Percentiles rank a stretch among this genome's conserved stretches.
Conservation (phyloP, 305 asterid genomes). For the Fraxinus albicans region DNA sequence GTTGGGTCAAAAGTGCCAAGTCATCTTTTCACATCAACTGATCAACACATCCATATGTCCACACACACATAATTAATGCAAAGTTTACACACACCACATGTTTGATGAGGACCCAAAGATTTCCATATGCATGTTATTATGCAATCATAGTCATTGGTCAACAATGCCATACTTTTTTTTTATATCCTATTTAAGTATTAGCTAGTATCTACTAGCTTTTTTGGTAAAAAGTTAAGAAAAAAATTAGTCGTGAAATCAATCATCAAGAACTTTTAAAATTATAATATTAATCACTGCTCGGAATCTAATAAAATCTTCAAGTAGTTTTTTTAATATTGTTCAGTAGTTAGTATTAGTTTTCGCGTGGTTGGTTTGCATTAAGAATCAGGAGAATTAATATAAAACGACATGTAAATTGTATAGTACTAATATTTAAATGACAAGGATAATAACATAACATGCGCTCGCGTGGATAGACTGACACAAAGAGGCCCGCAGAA, state of each 20-base stretch:
- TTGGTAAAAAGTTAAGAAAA: neutral
- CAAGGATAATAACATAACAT: conserved; percentile 1
- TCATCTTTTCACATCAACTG: neutral
- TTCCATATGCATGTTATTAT: neutral
- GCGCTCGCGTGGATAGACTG: neutral
- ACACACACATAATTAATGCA: neutral
- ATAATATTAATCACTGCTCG: neutral
- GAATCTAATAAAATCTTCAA: neutral
- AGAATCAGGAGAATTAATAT: neutral
- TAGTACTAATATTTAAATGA: neutral
- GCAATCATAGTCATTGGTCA: neutral
- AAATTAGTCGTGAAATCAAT: neutral
- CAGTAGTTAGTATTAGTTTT: neutral
- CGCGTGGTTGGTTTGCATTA: neutral
- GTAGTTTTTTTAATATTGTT: neutral
- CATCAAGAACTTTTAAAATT: neutral
- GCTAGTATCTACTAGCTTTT: neutral
- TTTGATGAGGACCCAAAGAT: neutral
- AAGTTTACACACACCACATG: neutral
- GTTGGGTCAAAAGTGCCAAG: neutral
- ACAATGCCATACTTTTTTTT: neutral
- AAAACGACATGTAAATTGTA: neutral
- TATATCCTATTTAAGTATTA: neutral
- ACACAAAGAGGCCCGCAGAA: neutral
- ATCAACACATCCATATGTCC: neutral